These are phyloP conservation scores for Alternaria infectoria DNA, from an alignment of 2,329 filamentous ascomycete genomes.

Conservation along the genomic window DNA sequence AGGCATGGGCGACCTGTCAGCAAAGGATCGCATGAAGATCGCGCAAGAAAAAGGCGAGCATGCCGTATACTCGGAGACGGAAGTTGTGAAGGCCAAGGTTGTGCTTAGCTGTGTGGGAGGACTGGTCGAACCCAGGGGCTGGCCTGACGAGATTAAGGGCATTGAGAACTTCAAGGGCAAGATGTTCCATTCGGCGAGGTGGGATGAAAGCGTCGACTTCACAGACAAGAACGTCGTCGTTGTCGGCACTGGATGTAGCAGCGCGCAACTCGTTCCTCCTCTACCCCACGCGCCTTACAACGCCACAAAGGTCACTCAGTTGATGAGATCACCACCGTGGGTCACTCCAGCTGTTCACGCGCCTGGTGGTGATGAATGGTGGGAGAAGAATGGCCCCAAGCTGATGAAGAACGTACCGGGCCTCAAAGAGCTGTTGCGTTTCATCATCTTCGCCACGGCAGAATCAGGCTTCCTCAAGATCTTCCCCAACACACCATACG, in stretches of 20 bases:
- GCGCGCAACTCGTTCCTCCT: constrained; percentile 62
- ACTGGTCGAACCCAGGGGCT: constrained; percentile 61
- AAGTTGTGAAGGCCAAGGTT: constrained; percentile 61
- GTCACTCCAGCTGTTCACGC: constrained; percentile 52
- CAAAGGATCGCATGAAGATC: constrained; percentile 54
- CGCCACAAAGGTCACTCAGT: constrained; percentile 64
- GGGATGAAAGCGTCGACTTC: constrained; percentile 61
- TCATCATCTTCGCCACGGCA: constrained; percentile 52
- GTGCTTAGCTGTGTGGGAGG: constrained; percentile 62
- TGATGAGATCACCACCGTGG: constrained; percentile 66
- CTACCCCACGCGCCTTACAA: constrained; percentile 56
- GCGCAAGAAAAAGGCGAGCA: constrained; percentile 52
- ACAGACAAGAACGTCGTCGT: constrained; percentile 63
- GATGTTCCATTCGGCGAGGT: constrained; percentile 65
- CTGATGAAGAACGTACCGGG: constrained; percentile 60
- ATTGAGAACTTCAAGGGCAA: constrained; percentile 61
- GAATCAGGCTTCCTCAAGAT: constrained; percentile 56
- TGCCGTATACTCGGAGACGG: constrained; percentile 58
- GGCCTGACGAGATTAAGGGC: constrained; percentile 59
- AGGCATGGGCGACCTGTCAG: constrained; percentile 62
- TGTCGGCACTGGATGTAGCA: constrained; percentile 64
- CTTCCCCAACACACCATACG: constrained; percentile 51
- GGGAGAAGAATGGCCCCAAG: constrained; percentile 55
- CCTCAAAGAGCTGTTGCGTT: constrained; percentile 55
- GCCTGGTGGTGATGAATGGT: constrained; percentile 51